phyloP scores from a whole-genome alignment of 2,329 filamentous ascomycete species.

The Exophiala xenobiotica region DNA sequence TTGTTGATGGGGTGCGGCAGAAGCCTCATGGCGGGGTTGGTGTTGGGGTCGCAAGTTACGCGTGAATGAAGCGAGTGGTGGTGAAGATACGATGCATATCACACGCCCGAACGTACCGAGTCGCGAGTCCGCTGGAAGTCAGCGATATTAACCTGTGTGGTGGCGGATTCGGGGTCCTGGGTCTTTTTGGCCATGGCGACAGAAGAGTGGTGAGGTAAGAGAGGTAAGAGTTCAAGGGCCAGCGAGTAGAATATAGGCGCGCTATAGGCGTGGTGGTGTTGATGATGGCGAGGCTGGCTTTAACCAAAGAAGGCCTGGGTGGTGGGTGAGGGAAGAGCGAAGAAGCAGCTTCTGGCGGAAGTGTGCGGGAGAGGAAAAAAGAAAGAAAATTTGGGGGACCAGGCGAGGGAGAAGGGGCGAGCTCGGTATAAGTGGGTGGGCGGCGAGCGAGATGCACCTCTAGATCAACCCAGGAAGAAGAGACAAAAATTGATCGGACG shows the following conservation, averaged over 20 bases:
- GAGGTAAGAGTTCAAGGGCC: not conserved
- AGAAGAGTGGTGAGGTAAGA: not conserved
- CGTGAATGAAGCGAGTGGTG: constrained; percentile 17
- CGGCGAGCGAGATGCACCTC: not conserved
- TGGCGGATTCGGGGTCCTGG: constrained; percentile 33
- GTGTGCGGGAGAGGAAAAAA: constrained; percentile 2
- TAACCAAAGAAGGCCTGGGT: constrained; percentile 33
- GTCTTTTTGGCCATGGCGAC: constrained; percentile 30
- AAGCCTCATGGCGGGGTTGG: not conserved
- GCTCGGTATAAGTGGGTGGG: not conserved
- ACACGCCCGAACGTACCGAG: constrained; percentile 60
- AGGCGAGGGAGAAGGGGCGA: not conserved
- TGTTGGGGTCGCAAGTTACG: constrained; percentile 4
- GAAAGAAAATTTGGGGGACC: constrained; percentile 1
- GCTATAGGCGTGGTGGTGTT: constrained; percentile 5
- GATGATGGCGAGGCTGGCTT: constrained; percentile 13
- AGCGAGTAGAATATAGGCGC: constrained; percentile 1
- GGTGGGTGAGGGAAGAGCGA: constrained; percentile 44
- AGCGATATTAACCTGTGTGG: constrained; percentile 56
- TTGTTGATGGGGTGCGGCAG: not conserved
- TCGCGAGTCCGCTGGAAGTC: constrained; percentile 80
- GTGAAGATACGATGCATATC: constrained; percentile 24
- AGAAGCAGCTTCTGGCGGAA: not conserved
- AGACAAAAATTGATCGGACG: constrained; percentile 6
- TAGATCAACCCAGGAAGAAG: constrained; percentile 2